Evolutionary conservation across 2,329 filamentous ascomycete species (phyloP), one percentile per base, ranked within the genome.

Genomic region (Metarhizium album): DNA sequence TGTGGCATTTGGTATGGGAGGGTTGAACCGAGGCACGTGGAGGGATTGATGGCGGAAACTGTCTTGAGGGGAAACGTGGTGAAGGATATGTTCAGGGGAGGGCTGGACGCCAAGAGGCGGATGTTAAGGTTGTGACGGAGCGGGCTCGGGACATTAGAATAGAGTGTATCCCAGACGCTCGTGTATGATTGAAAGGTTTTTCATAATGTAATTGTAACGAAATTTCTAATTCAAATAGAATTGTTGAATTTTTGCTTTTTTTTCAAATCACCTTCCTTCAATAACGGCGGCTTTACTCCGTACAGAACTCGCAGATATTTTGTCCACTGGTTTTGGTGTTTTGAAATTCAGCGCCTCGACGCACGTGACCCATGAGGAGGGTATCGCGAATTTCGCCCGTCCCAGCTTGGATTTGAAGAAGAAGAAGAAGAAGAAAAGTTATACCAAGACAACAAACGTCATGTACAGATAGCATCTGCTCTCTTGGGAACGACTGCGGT

Each of bases 1-100:
- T 79, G 79, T 59, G 87, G 87, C 1, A 78, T 93, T 2, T 93
- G 87, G 87, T 93, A 93, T 64, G 87, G 87, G 0, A 71, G 87
- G 40, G 83, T 93, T 2, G 84, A 85, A 57, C 84, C 86, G 3
- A 77, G 74, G 60, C 79, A 91, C 63, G 86, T 90, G 0, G 84
- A 90, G 62, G 87, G 87, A 0, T 79, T 93, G 45, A 74, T 93
- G 4, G 68, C 73, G 20, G 82, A 89, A 71, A 91, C 87, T 4
- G 68, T 93, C 1, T 43, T 81, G 6, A 72, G 73, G 23, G 86
- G 87, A 1, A 79, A 73, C 29, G 76, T 93, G 0, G 79, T 93
- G 29, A 72, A 71, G 27, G 84, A 90, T 54, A 69, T 87, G 62
- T 87, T 90, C 55, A 70, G 87, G 54, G 87, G 87, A 0, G 86